Base-by-base conservation (phyloP, 257 asterid species). In the Rehmannia glutinosa region DNA sequence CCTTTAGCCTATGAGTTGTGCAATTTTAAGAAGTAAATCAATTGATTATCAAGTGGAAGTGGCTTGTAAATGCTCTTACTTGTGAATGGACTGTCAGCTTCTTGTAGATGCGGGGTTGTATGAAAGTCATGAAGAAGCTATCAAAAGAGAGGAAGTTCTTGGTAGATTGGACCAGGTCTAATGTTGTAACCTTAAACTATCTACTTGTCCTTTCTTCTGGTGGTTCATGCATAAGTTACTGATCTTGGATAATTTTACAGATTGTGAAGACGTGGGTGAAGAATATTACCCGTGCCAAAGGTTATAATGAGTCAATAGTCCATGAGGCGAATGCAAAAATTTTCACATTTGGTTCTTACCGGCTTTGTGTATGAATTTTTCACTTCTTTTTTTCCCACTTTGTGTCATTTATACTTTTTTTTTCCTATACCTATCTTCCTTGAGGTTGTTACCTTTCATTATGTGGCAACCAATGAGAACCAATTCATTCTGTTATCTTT, bases 81-180 rank as follows among this genome's bases (percentile, higher is more conserved):
- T 68, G 59, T 75, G 55, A 28, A 33, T 77, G 63, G 66, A 43
- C 56, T 69, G 6, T 64, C 96, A 93, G 97, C 88, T 87, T 83
- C 86, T 93, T 69, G 86, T 67, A 43, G 89, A 84, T 54, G 95
- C 91, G 7, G 95, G 90, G 23, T 77, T 90, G 68, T 87, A 87
- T 72, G 98, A 90, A 78, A 82, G 83, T 78, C 90, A 90, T 23
- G 95, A 86, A 77, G 97, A 87, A 85, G 93, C 97, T 64, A 75
- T 86, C 71, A 81, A 79, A 75, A 84, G 96, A 81, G 98, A 93
- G 86, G 97, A 87, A 81, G 96, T 90, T 77, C 95, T 93, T 62
- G 98, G 96, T 50, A 87, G 96, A 81, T 80, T 92, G 72, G 97
- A 92, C 81, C 96, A 90, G 97, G 98, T 90, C 42, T 39, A 24